These are phyloP conservation scores for Suillus subaureus DNA, from an alignment of 768 basidiomycete species.

Conservation along the genomic window DNA sequence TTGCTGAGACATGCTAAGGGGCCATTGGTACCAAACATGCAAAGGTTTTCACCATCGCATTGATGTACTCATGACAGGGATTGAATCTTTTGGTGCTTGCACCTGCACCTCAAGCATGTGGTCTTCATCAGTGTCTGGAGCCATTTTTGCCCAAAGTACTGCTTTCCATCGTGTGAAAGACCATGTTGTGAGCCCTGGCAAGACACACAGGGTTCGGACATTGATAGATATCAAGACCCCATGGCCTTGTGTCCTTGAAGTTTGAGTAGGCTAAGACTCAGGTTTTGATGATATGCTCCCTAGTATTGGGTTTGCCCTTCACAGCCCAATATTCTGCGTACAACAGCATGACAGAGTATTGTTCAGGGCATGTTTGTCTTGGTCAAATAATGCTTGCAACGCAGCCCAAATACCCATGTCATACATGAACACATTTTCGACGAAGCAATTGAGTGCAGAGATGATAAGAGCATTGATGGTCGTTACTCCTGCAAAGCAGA, in stretches of 20 bases:
- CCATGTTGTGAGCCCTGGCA: neutral
- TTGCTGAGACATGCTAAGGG: neutral
- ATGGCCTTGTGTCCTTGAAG: neutral
- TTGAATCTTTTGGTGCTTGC: too few species aligned
- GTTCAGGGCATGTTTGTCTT: neutral
- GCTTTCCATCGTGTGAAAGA: neutral
- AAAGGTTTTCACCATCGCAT: neutral
- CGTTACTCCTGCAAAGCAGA: neutral
- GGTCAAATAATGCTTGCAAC: neutral
- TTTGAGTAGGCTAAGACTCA: neutral
- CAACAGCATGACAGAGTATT: neutral
- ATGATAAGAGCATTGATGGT: neutral
- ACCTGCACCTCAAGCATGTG: neutral
- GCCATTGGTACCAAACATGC: neutral
- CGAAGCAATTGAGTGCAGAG: neutral
- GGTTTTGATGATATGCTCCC: neutral
- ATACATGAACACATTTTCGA: neutral
- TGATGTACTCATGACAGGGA: neutral
- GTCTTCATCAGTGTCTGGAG: neutral
- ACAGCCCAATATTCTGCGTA: neutral
- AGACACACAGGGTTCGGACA: neutral
- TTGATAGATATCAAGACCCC: conserved; percentile 1
- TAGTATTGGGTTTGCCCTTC: too few species aligned
- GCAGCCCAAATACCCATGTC: neutral
- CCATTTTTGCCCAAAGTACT: neutral